phyloP scores from a whole-genome alignment of 495 filamentous ascomycete species.

The Cryomyces minteri region DNA sequence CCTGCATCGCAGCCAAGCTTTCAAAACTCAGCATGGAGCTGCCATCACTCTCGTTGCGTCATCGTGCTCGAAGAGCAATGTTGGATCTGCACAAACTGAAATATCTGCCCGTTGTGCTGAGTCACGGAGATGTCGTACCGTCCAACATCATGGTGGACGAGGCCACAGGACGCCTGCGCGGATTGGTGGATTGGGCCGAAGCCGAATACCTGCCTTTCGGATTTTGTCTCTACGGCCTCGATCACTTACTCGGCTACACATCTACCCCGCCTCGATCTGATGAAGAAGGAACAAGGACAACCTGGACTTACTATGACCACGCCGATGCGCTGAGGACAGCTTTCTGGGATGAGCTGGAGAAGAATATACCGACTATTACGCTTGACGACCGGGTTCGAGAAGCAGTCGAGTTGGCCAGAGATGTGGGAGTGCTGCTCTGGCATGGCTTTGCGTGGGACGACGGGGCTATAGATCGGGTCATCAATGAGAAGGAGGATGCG shows the following conservation, averaged over 20 bases:
- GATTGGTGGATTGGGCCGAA: constrained; percentile 44
- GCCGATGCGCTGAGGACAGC: constrained; percentile 20
- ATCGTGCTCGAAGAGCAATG: constrained; percentile 16
- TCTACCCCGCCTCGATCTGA: no score
- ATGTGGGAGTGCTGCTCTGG: constrained; percentile 37
- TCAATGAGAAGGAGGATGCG: constrained; percentile 27
- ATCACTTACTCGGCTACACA: constrained; percentile 30
- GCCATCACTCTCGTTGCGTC: constrained; percentile 17
- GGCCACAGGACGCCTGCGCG: constrained; percentile 35
- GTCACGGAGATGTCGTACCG: constrained; percentile 35
- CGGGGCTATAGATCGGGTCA: constrained; percentile 31
- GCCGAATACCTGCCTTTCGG: constrained; percentile 37
- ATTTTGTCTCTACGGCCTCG: constrained; percentile 33
- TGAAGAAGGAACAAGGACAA: neutral
- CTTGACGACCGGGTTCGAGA: constrained; percentile 6
- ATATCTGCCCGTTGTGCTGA: constrained; percentile 28
- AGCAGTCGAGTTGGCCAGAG: constrained; percentile 23
- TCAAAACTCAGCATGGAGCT: constrained; percentile 18
- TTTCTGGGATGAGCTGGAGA: constrained; percentile 29
- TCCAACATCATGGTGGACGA: constrained; percentile 60
- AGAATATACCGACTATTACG: constrained; percentile 18
- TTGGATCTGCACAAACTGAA: constrained; percentile 20
- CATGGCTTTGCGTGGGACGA: constrained; percentile 41
- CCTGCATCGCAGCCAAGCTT: constrained; percentile 14
- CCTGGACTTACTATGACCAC: constrained; percentile 24